Evolutionary conservation across 345 rosid genomes (phyloP), one percentile per base, ranked within the genome.

Genomic region (Pistacia integerrima): DNA sequence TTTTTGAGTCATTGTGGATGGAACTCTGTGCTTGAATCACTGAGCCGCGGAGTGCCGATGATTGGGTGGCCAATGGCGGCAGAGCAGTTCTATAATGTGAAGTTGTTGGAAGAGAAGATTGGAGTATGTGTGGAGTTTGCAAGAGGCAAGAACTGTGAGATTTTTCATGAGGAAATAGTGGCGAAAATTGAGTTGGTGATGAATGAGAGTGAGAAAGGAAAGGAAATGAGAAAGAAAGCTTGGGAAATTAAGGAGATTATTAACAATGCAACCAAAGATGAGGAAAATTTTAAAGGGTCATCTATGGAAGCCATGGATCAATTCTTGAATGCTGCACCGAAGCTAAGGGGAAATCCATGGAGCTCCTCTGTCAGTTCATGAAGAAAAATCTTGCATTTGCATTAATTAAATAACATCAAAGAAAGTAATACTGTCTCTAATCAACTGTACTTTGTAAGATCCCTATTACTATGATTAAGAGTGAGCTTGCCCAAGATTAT

Each of bases 141-240:
- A 1, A 72, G 78, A 78, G 86, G 86, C 36, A 78, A 49, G 25
- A 61, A 1, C 0, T 36, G 73, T 38, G 82, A 59, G 22, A 86
- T 86, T 70, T 1, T 5, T 62, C 69, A 79, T 14, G 82, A 86
- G 57, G 86, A 79, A 22, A 38, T 91, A 48, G 83, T 57, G 70
- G 69, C 55, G 4, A 89, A 86, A 78, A 85, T 91, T 51, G 84
- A 81, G n/a, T 16, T 80, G 88, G 91, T 83, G 72, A 88, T 80
- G 96, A 81, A 76, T 35, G 88, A 85, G 46, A 84, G 77, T 6
- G 33, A 30, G 85, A 69, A 78, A 56, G 90, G 93, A 64, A 60
- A 30, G 78, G 83, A 77, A 58, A 84, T 89, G 78, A 30, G 33
- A 30, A 30, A 88, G 83, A 76, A 67, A 73, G 91, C 90, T 71